Evolutionary conservation across 805 yeast genomes (phyloP).

Genomic region (Groenewaldozyma tartarivorans): DNA sequence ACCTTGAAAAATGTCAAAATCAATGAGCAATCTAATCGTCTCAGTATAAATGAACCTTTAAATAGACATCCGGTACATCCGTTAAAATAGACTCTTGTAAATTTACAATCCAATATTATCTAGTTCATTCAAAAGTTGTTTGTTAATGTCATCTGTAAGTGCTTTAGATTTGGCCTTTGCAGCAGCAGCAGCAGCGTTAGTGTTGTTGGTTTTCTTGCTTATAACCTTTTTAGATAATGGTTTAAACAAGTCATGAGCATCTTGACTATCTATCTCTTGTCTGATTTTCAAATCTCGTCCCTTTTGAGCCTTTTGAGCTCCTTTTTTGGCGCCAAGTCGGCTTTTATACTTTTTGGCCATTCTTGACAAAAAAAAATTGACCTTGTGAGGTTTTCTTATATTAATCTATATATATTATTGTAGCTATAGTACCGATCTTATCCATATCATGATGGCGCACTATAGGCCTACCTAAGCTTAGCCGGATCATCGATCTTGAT

Average conservation of each 20-base stretch:
- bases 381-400: too few species aligned
- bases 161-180: background rate
- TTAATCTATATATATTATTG: too few species aligned
- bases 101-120: slow-evolving; percentile 9
- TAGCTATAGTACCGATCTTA: too few species aligned
- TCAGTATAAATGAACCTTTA: slow-evolving; percentile 24
- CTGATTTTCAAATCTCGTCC: background rate
- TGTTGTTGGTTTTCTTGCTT: background rate
- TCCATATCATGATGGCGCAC: too few species aligned
- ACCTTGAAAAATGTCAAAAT: slow-evolving; percentile 21
- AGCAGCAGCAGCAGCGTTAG: background rate
- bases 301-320: background rate
- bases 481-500: too few species aligned
- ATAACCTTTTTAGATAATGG: too few species aligned
- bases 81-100: background rate
- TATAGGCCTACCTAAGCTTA: too few species aligned
- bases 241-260: background rate
- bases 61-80: background rate
- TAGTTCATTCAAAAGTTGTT: slow-evolving; percentile 11
- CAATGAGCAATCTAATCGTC: slow-evolving; percentile 20
- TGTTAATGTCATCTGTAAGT: background rate
- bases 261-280: background rate
- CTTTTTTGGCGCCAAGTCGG: background rate
- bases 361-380: too few species aligned
- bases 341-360: too few species aligned